Evolutionary conservation across 2,329 filamentous ascomycete species (phyloP), one percentile per base, ranked within the genome.

Genomic region (Setomelanomma holmii): DNA sequence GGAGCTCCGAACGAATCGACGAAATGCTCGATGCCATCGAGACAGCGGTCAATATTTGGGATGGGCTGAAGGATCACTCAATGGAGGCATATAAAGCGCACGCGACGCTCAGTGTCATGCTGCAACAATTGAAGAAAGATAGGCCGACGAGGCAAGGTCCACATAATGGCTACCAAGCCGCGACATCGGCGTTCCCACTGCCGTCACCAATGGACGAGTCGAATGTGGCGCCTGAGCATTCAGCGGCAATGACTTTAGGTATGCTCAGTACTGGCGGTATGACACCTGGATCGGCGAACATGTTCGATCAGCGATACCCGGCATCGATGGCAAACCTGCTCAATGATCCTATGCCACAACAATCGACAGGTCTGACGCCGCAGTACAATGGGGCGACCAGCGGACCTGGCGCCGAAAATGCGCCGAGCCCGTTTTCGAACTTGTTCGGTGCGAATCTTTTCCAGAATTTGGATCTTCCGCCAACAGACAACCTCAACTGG

Each of bases 21-120:
- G 89, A 90, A 60, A 96, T 97, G 90, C 81, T 95, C 23, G 76
- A 80, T 19, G 84, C 87, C 1, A 82, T 98, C 2, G 88, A 93
- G 67, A 83, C 82, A 16, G 89, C 89, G 7, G 84, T 85, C 40
- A 80, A 83, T 16, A 95, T 98, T 49, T 98, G 93, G 92, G 87
- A 89, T 42, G 86, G 85, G 8, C 80, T 92, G 10, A 84, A 87
- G 3, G 88, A 95, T 48, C 82, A 86, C 20, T 95, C 89, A 1
- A 89, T 97, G 77, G 93, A 98, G 62, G 91, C 93, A 0, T 93
- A 88, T 78, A 98, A 98, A 76, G 93, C 91, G 1, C 86, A 86
- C 35, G 86, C 86, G 36, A 83, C 93, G 20, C 79, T 98, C n/a
- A 87, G 86, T 19, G 86, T 97, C 45, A 92, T 98, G 84, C 77